Evolutionary conservation across 2,329 filamentous ascomycete genomes (phyloP), one percentile per base, ranked within the genome.

Genomic region (Phaeosphaeria sp.): DNA sequence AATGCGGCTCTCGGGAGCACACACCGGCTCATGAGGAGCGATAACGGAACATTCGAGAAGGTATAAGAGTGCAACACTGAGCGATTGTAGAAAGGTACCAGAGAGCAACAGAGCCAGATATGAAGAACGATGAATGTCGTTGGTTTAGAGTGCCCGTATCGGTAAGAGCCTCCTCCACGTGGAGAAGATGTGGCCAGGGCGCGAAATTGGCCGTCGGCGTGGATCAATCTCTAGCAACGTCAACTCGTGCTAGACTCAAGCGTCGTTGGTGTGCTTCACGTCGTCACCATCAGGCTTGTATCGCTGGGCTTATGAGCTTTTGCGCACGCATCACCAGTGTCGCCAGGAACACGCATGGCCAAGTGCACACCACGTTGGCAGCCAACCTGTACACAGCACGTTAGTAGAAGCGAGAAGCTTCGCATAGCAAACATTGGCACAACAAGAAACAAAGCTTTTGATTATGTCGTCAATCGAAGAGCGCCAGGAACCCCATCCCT

Each of bases 361-460:
- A 36, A 13, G 8, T 36, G 5, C 49, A 25, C 15, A n/a, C 18
- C 36, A 22, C 9, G 18, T 20, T 18, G 42, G 17, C 18, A 6
- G 18, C 18, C 18, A 46, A 46, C 27, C 21, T 39, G 44, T n/a
- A 22, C 17, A 20, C 25, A 54, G 61, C 63, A 65, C 57, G 56
- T 64, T 65, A 73, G 61, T 51, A 52, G 59, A 61, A 64, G 60
- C 61, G 49, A 21, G 18, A 55, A 36, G 57, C 58, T 53, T 63
- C 59, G 49, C 47, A 40, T 64, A 36, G 43, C 59, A 56, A 59
- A 45, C 56, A 51, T 62, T n/a, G 49, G 61, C 63, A 69, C 61
- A 59, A 61, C 57, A 65, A 67, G 58, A 64, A 67, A 55, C 61
- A 61, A 62, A 51, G 51, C 55, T 67, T 68, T 71, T 69, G 22